These are phyloP conservation scores for Fusarium zealandicum DNA, from an alignment of 2,329 filamentous ascomycete genomes.

Conservation along the genomic window DNA sequence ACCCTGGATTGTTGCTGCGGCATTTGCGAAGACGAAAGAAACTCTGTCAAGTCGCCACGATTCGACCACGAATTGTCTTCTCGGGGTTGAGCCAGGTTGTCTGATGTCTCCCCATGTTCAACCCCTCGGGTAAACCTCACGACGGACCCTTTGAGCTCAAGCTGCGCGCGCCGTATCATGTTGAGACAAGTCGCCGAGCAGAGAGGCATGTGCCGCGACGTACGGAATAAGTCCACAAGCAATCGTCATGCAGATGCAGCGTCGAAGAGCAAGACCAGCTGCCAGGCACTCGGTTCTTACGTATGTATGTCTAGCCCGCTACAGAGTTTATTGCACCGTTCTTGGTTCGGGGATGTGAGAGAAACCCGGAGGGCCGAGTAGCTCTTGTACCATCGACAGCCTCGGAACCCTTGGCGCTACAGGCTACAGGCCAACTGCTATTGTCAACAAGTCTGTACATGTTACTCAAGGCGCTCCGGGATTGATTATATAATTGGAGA, in stretches of 20 bases:
- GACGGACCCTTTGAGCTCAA: neutral
- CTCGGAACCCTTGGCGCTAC: slow-evolving; percentile 16
- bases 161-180: slow-evolving; percentile 10
- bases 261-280: slow-evolving; percentile 8
- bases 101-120: slow-evolving; percentile 1
- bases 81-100: no score
- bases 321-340: slow-evolving; percentile 8
- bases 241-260: neutral
- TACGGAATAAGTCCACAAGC: neutral
- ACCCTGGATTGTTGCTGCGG: slow-evolving; percentile 20
- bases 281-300: slow-evolving; percentile 17
- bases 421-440: neutral
- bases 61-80: neutral
- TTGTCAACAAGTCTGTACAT: slow-evolving; percentile 23
- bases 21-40: slow-evolving; percentile 10
- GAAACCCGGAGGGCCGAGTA: slow-evolving; percentile 13
- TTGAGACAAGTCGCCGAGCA: slow-evolving; percentile 21
- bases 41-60: slow-evolving; percentile 26
- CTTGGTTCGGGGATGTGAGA: slow-evolving; percentile 7
- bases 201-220: slow-evolving; percentile 8
- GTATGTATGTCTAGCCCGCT: slow-evolving; percentile 5
- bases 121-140: neutral
- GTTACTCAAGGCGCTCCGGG: slow-evolving; percentile 28
- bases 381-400: slow-evolving; percentile 19
- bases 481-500: slow-evolving; percentile 8